Base-by-base conservation (phyloP, 176 grass and related monocot species). In the Typha latifolia region DNA sequence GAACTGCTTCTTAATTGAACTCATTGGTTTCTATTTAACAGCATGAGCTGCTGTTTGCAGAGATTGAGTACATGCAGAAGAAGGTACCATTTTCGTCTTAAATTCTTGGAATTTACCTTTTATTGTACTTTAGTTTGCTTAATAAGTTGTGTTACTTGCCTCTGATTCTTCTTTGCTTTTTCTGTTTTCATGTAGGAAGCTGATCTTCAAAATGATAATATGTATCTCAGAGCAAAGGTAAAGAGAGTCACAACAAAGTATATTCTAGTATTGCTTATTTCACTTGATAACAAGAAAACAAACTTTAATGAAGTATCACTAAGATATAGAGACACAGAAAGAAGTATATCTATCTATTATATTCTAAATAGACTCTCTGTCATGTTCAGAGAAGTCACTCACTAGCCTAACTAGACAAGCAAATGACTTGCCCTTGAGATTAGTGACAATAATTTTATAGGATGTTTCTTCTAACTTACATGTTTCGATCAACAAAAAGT, bases 221-320 rank as follows among this genome's bases (percentile, higher is more conserved):
- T 84, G 34, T 76, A 70, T 59, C 72, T 95, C 24, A 78, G 90
- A 76, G 66, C 80, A 22, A 95, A 95, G 85, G 90, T 95, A 72
- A n/a, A n/a, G n/a, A 57, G 14, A 66, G n/a, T 53, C 29, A 47
- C 15, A 34, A 12, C 20, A 57, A 61, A 52, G 5, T 14, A 47
- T 18, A n/a, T 18, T 79, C 37, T 61, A 31, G 32, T 37, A 12
- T 47, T 5, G 12, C 15, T 9, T 57, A 66, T 61, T 14, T 43
- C 37, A 43, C 9, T 43, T 43, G 37, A 43, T 1, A 43, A 43
- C 37, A 43, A 1, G 8, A 6, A 43, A 43, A 43, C 27, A 29
- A 29, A 29, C 3, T 29, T 29, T 43, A 43, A 43, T 43, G 37
- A 43, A 43, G 5, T 43, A 43, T 43, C 1, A 43, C 8, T 10